phyloP scores from a whole-genome alignment of 192 early-diverging fungal genomes.

The Backusella morwellensis region DNA sequence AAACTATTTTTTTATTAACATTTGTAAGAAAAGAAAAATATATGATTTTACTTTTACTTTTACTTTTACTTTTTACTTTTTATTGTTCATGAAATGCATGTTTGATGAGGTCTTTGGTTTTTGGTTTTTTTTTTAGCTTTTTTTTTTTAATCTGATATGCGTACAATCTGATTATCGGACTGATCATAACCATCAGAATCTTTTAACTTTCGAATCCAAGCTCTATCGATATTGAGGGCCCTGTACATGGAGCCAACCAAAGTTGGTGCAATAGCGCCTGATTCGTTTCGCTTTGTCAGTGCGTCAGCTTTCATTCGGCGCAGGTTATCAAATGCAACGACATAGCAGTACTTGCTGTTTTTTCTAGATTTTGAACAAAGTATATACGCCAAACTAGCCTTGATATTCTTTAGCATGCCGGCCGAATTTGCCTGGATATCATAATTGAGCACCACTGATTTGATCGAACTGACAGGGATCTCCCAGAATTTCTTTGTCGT shows the following conservation, averaged over 20 bases:
- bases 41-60: not conserved
- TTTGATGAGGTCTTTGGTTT: no score
- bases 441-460: not conserved
- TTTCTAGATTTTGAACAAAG: not conserved
- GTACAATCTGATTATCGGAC: not conserved
- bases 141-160: not conserved
- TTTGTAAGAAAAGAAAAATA: not conserved
- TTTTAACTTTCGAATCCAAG: constrained; percentile 8
- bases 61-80: not conserved
- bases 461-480: not conserved
- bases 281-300: not conserved
- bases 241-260: not conserved
- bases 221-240: constrained; percentile 5
- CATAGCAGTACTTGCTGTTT: constrained; percentile 16
- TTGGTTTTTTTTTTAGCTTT: not conserved
- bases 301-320: constrained; percentile 21
- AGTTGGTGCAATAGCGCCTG: not conserved
- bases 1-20: not conserved
- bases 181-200: not conserved
- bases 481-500: not conserved
- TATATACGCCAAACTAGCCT: constrained; percentile 26
- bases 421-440: constrained; percentile 11
- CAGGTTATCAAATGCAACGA: constrained; percentile 19
- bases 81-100: not conserved
- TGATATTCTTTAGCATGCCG: not conserved